Evolutionary conservation across 225 moss, liverwort and hornwort species (phyloP).

Genomic region (Antitrichia curtipendula): DNA sequence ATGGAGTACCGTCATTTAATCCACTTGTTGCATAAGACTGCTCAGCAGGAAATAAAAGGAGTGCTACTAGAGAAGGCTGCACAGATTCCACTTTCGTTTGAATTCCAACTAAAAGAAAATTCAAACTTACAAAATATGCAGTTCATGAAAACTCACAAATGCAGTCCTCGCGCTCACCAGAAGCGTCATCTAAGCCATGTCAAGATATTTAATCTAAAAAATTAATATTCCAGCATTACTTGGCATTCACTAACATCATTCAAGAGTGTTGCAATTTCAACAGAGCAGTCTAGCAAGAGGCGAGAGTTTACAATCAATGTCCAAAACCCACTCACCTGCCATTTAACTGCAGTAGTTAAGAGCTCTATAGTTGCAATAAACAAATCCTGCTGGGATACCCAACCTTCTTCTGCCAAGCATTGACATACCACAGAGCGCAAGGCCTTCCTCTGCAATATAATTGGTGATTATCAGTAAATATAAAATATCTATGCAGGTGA

Average conservation of each 20-base stretch:
- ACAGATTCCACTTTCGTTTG: not conserved
- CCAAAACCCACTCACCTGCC: constrained; percentile 40
- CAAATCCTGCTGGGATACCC: constrained; percentile 35
- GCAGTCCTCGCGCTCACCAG: not conserved
- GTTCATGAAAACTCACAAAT: not conserved
- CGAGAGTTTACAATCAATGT: not conserved
- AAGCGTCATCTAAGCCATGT: not conserved
- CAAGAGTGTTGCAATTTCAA: not conserved
- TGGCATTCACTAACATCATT: not conserved
- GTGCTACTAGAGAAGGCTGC: constrained; percentile 84
- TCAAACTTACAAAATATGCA: not conserved
- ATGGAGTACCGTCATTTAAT: not conserved
- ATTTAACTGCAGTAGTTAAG: constrained; percentile 67
- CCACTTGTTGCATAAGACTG: constrained; percentile 17
- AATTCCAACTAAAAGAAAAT: not conserved
- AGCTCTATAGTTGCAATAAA: constrained; percentile 72
- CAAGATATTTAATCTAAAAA: not conserved
- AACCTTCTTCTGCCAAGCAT: constrained; percentile 62
- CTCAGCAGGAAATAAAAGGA: constrained; percentile 70
- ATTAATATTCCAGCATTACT: not conserved
- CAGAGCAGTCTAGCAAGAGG: not conserved
- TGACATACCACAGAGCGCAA: constrained; percentile 45
- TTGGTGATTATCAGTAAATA: not conserved
- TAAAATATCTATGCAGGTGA: not conserved
- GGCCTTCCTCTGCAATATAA: constrained; percentile 43